A percentile compares a stretch with the other conserved stretches of the same genome.
Conservation (phyloP, 1,284 basidiomycete genomes). For the Sporisorium graminicola region DNA sequence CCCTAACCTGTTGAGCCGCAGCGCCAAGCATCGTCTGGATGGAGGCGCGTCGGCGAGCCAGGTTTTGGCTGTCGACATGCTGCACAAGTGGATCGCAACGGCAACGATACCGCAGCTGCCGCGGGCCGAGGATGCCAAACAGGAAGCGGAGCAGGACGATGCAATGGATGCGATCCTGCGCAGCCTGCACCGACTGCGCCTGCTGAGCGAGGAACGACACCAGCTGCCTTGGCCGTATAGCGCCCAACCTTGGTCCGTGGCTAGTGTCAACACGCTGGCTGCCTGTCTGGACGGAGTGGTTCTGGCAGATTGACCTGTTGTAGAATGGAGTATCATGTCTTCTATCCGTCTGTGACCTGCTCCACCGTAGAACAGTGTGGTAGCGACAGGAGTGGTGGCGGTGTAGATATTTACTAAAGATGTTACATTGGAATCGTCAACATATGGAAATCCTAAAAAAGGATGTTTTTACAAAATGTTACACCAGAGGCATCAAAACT, state of each 20-base stretch:
- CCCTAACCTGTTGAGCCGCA: conserved; percentile 4
- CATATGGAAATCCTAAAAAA: neutral
- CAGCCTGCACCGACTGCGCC: conserved; percentile 34
- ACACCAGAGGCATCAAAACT: neutral
- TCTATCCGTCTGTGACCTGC: neutral
- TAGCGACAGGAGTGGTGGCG: neutral
- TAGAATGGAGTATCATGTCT: neutral
- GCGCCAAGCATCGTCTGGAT: neutral
- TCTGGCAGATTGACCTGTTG: conserved; percentile 6
- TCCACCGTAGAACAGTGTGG: neutral
- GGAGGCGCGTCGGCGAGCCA: neutral
- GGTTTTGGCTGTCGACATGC: conserved; percentile 24
- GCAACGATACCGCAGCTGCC: too few species aligned
- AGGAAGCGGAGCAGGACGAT: neutral
- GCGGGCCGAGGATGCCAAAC: neutral
- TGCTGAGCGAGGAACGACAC: conserved; percentile 37
- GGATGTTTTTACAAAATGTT: neutral
- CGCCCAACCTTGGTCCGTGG: conserved; percentile 33
- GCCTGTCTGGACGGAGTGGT: conserved; percentile 5
- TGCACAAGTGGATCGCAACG: conserved; percentile 3
- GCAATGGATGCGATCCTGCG: conserved; percentile 11
- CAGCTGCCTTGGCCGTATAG: conserved; percentile 18
- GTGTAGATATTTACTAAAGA: neutral
- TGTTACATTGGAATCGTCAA: neutral
- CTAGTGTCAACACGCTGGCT: conserved; percentile 21